Evolutionary conservation across 768 basidiomycete species (phyloP), one percentile per base, ranked within the genome.

Genomic region (Termitomyces sp.): DNA sequence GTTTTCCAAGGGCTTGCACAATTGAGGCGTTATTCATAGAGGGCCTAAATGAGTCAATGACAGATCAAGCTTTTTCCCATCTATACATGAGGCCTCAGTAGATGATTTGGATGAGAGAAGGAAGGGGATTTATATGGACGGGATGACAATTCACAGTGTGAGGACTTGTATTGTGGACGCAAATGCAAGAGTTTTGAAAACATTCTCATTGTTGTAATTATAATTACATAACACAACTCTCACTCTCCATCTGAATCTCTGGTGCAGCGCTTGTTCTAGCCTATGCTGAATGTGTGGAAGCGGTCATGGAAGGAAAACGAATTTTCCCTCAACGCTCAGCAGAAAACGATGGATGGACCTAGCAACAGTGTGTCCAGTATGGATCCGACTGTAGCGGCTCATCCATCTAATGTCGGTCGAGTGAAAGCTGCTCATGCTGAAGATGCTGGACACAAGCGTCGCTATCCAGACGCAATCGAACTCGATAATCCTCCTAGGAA

Each of bases 261-360:
- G 23, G 13, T 26, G 30, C 41, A 32, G 13, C 7, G 14, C 33
- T 33, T 38, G 33, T 23, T 47, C 33, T 26, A 14, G 55, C 32
- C 16, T 35, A 84, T 84, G 82, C 68, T 82, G 61, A 80, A 78
- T 50, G 69, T 79, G 50, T 81, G 81, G 77, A 81, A 79, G 63
- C 69, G 79, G 58, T 76, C 78, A 55, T 82, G 80, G 78, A 76
- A 72, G 65, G 72, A 75, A 47, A 70, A 72, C 58, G 71, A 64
- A 44, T 44, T 48, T 43, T 50, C 53, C 38, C 36, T 33, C 51
- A 61, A 55, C 44, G 60, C 61, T 62, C 67, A 65, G 61, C 71
- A 70, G 59, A 49, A 61, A 63, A 64, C 61, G 61, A 64, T 59
- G 67, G 68, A 67, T 69, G 71, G 67, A 68, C 59, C 63, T 60